Percentiles rank a stretch among this genome's conserved stretches.
These are phyloP conservation scores for Pythium oligandrum DNA, from an alignment of 352 stramenopile species.

Conservation along the genomic window DNA sequence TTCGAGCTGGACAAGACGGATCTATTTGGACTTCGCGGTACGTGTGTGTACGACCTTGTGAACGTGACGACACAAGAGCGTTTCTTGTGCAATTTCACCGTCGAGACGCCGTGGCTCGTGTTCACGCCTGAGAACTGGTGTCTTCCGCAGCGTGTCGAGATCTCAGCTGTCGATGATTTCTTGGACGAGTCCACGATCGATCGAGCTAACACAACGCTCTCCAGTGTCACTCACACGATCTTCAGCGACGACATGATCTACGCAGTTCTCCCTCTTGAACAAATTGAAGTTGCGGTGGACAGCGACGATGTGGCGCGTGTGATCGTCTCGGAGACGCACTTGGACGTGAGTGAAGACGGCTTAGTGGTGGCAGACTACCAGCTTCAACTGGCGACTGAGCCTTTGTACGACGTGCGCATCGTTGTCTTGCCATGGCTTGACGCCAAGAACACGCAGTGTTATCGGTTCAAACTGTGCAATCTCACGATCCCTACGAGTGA, in stretches of 20 bases:
- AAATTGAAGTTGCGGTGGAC: conserved; percentile 43
- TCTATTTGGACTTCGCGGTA: conserved; percentile 40
- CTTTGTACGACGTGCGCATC: conserved; percentile 52
- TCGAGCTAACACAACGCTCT: conserved; percentile 46
- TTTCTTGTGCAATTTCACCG: conserved; percentile 73
- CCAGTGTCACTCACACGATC: conserved; percentile 52
- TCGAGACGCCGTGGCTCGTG: conserved; percentile 66
- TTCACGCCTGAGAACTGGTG: conserved; percentile 74
- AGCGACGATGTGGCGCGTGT: conserved; percentile 58
- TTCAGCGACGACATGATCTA: conserved; percentile 73
- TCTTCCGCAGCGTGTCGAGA: conserved; percentile 38
- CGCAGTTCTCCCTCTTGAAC: conserved; percentile 25
- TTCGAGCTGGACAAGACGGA: conserved; percentile 47
- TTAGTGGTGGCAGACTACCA: conserved; percentile 32
- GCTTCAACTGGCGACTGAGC: conserved; percentile 55
- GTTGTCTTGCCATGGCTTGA: conserved; percentile 64
- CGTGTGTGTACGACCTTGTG: conserved; percentile 61
- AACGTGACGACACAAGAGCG: conserved; percentile 61
- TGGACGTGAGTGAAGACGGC: conserved; percentile 61
- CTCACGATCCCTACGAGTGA: conserved; percentile 45
- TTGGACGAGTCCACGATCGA: conserved; percentile 44
- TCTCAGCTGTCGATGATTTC: conserved; percentile 51
- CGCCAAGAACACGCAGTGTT: conserved; percentile 51
- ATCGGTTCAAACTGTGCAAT: conserved; percentile 72
- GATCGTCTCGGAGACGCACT: conserved; percentile 44